These are phyloP conservation scores for Tuber indicum DNA, from an alignment of 495 filamentous ascomycete genomes.

Conservation along the genomic window DNA sequence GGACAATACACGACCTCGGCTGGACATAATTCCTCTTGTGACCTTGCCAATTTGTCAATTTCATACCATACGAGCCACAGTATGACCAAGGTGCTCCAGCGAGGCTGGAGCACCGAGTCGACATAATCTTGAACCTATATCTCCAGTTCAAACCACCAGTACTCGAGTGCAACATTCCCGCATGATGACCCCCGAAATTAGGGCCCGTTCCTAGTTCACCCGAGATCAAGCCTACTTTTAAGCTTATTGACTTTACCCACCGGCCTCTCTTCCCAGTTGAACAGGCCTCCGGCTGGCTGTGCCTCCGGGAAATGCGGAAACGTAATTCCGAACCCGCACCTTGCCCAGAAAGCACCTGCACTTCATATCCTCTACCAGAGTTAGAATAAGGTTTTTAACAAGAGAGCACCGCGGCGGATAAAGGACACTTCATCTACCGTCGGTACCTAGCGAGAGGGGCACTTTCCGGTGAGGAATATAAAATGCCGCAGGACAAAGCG, in stretches of 20 bases:
- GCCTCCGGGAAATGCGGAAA: not conserved
- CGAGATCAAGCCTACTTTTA: not conserved
- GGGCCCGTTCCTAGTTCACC: not conserved
- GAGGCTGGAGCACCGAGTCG: not conserved
- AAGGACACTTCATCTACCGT: not conserved
- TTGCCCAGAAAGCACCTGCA: not conserved
- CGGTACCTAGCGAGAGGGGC: not conserved
- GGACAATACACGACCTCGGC: not conserved
- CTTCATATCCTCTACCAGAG: not conserved
- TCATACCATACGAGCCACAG: not conserved
- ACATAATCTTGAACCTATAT: not conserved
- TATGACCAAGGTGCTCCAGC: not conserved
- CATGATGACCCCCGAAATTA: not conserved
- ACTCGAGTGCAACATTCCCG: not conserved
- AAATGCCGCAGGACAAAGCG: conserved; percentile 1
- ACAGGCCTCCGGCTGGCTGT: not conserved
- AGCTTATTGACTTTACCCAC: not conserved
- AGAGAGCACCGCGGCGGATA: not conserved
- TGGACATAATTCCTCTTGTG: not conserved
- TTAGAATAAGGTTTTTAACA: not conserved
- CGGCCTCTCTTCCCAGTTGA: not conserved
- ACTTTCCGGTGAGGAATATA: not conserved
- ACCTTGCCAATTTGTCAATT: not conserved
- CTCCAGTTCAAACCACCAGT: not conserved
- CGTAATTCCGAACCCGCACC: not conserved